Evolutionary conservation across 805 yeast species (phyloP), one percentile per base, ranked within the genome.

Genomic region (Saturnispora besseyi): DNA sequence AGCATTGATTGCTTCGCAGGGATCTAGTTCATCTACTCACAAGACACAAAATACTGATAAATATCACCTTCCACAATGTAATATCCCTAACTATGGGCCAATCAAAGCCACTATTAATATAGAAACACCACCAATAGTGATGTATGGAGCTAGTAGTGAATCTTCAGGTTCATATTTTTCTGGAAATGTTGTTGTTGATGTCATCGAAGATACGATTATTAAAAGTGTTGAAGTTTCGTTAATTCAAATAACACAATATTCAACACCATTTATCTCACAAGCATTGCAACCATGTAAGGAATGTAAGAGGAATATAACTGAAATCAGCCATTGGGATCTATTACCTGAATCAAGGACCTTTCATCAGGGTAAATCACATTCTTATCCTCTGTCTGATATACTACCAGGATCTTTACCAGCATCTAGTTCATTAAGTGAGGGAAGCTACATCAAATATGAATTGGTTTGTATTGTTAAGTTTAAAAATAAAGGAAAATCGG

Each of bases 331-430:
- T 48, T 93, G 99, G 99, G 88, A 88, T 57, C 84, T 93, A 10
- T 73, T 93, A 50, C 69, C 77, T 4, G 72, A 73, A 30, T 70
- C 78, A 0, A 72, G 79, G 1, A 71, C 75, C n/a, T 77, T 88
- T 54, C 71, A 81, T 7, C 65, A 70, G 5, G 93, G 91, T 1
- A 55, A 69, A 0, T 71, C 75, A 15, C 96, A 93, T 59, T 88
- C 86, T 1, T 93, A 87, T 63, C 99, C 99, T 1, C 91, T 93
- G 62, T 84, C 95, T 21, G 89, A 88, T 63, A 69, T 93, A 38
- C 63, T 93, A 8, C 95, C 96, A 0, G 99, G 99, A 0, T 73
- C 84, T 24, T 65, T 89, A 30, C 96, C 98, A 0, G 87, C 96
- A 1, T 78, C 95, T 1, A 71, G 81, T n/a, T 62, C 86, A 15